Evolutionary conservation across 768 basidiomycete genomes (phyloP), one percentile per base, ranked within the genome.

Genomic region (Psilocybe cyanescens): DNA sequence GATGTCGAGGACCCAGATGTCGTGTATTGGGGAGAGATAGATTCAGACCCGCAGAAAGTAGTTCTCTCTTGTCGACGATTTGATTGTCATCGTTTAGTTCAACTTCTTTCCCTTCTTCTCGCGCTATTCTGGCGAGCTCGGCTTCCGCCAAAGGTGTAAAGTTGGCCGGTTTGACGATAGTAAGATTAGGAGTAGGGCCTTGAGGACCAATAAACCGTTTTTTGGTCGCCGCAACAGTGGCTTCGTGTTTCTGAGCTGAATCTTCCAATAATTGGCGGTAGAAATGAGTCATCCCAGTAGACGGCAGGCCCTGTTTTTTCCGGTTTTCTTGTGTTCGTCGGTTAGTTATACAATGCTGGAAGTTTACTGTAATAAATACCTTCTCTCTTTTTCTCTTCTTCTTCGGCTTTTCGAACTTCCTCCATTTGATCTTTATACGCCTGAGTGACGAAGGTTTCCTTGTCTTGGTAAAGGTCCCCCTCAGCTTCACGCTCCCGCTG

Each of bases 21-120:
- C 94, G 83, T 4, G 92, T 94, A 70, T 94, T 91, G 39, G 90
- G 86, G 61, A 91, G 85, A 35, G 92, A 87, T 48, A 99, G 82
- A 72, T 99, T 99, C 58, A 99, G 78, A 2, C 97, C 97, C 4
- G 97, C 96, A 19, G 90, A 86, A 48, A 99, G 80, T 7, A 99
- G 79, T 55, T 96, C 93, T 58, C 96, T 89, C 71, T 96, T 95
- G 78, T 99, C 97, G 51, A 99, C 90, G 49, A 99, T 95, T 72
- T 96, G 93, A 68, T 95, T 96, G 68, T 98, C 96, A 73, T 99
- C 97, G 73, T 99, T 99, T 35, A 98, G 78, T 74, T 98, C 97
- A 35, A 99, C 89, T 9, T 87, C 82, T 72, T 91, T 91, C 24
- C 95, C 96, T 69, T 90, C 82, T 60, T 82, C 85, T 65, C 81